Evolutionary conservation across 768 basidiomycete species (phyloP), one percentile per base, ranked within the genome.

Genomic region (Lactarius sanguifluus): DNA sequence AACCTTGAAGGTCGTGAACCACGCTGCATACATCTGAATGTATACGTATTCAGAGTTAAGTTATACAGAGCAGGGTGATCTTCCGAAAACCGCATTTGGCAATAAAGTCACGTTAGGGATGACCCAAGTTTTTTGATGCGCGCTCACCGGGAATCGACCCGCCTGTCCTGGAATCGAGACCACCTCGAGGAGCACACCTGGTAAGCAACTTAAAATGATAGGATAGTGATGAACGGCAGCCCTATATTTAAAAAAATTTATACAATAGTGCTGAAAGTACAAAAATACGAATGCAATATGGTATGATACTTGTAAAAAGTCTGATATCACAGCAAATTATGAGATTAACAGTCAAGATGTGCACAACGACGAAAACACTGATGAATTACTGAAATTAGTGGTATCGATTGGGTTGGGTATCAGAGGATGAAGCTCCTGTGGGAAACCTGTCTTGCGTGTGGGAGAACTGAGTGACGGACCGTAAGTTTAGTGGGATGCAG

Each of bases 391-490:
- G 71, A 71, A 75, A 73, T 81, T 78, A 82, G 78, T 79, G 79
- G 78, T 83, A 83, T 83, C 82, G 80, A 81, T 75, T 73, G 69
- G 77, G 79, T 69, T 81, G 81, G 73, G 79, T 79, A 77, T 78
- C 78, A 71, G 81, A 79, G 67, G 81, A 76, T 68, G 76, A 72
- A 62, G 78, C 78, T 71, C 81, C 81, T 73, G 82, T 80, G 74
- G 83, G 69, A 68, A 75, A 78, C 76, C 83, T 80, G 71, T 83
- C 83, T 73, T 83, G 83, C 47, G 73, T 73, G 67, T 75, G 73
- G 63, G 74, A 77, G 72, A 78, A 80, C 78, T 80, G 65, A n/a
- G 50, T 36, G 3, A 25, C 28, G 47, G 47, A 62, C 23, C n/a
- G 40, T 45, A n/a, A n/a, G 57, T 56, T 65, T 36, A 58, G 62